Base-by-base conservation (phyloP, 2,329 filamentous ascomycete species). In the Verticillium klebahnii region DNA sequence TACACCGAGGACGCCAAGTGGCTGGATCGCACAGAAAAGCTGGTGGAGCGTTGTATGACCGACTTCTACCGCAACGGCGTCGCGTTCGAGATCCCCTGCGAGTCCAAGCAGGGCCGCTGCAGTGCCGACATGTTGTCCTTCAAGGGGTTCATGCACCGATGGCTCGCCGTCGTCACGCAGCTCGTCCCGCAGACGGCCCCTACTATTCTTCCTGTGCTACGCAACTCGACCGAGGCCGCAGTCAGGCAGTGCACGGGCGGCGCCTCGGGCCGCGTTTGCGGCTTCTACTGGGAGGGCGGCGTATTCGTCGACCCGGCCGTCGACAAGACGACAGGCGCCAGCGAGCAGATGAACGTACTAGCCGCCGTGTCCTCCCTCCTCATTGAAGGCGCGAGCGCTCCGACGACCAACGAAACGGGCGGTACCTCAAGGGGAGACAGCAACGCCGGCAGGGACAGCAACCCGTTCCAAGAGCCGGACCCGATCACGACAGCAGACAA, bases 101-200 rank as follows among this genome's bases (percentile, higher is more conserved):
- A 92, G 67, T 68, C 70, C 37, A 68, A 71, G 32, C 75, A 80
- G 2, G 75, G 70, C 25, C 81, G 76, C 23, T 94, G 91, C 78
- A 88, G 88, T 62, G 80, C 84, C 57, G 91, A 94, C 68, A 90
- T 92, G 80, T 74, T 85, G 63, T 85, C 85, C 1, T 93, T 89
- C 82, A 91, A 91, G 74, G 89, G 88, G 45, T 87, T 88, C 62
- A 78, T 91, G 19, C 81, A 86, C 67, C 83, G 87, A 50, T 90
- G 88, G 86, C 77, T 92, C 67, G 80, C 84, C 4, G 79, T 82
- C 25, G 80, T 84, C 1, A 82, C 85, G 2, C 80, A 88, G 66
- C 61, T 91, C n/a, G 87, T 85, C 0, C 89, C 89, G 0, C 81
- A 80, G 56, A 86, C 84, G 1, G 74, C 74, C 50, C 74, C 80